phyloP scores from a whole-genome alignment of 345 rosid genomes.

The Kandelia obovata region DNA sequence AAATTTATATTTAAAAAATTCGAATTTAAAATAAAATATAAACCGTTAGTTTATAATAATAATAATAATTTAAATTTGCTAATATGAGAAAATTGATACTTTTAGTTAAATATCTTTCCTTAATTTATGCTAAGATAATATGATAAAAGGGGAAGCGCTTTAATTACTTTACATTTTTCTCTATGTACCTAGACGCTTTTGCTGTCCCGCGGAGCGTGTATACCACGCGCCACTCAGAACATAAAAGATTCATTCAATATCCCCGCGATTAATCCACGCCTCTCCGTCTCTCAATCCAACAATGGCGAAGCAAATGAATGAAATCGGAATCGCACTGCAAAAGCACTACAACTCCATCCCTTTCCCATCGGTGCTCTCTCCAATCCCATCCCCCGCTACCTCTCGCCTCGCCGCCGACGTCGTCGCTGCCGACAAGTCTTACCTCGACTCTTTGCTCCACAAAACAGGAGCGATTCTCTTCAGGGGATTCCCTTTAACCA shows the following conservation, averaged over 20 bases:
- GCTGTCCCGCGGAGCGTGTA: not conserved
- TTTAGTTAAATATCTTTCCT: too few species aligned
- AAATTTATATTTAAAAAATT: too few species aligned
- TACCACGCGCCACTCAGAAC: not conserved
- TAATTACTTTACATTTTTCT: too few species aligned
- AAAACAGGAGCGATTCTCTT: constrained; percentile 65
- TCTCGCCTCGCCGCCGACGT: constrained; percentile 28
- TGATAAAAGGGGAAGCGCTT: too few species aligned
- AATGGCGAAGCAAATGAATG: constrained; percentile 41
- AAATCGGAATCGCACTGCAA: constrained; percentile 51
- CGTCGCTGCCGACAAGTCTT: constrained; percentile 46
- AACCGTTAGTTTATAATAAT: too few species aligned
- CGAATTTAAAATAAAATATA: too few species aligned
- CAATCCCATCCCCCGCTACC: constrained; percentile 25
- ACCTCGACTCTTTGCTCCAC: constrained; percentile 58
- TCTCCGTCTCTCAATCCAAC: not conserved
- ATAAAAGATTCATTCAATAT: too few species aligned
- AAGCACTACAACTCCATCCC: constrained; percentile 39
- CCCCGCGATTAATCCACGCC: not conserved
- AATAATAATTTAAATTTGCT: too few species aligned
- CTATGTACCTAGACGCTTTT: too few species aligned
- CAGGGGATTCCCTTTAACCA: constrained; percentile 52
- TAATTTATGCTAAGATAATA: too few species aligned
- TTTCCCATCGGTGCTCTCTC: constrained; percentile 58
- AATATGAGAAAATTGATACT: too few species aligned